Conservation (phyloP, 768 basidiomycete genomes). For the Lactarius trivialis region DNA sequence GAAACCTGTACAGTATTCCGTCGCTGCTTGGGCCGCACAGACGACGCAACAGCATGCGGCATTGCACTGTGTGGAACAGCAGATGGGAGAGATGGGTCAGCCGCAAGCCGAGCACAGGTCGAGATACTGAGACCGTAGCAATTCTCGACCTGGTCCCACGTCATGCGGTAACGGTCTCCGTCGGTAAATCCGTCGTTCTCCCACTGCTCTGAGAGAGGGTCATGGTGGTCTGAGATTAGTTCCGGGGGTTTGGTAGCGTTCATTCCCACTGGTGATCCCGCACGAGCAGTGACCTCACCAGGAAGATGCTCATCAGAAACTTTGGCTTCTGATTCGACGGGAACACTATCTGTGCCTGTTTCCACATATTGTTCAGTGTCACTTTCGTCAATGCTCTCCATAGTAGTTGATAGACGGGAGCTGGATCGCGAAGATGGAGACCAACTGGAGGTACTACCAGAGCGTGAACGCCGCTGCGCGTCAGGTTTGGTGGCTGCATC, state of each 20-base stretch:
- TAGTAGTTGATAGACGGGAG: conserved; percentile 16
- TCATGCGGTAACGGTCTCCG: conserved; percentile 1
- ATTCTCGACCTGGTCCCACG: conserved; percentile 13
- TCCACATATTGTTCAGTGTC: conserved; percentile 15
- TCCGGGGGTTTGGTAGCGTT: conserved; percentile 5
- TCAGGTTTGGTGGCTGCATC: not conserved
- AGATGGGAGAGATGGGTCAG: conserved; percentile 18
- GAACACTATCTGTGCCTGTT: not conserved
- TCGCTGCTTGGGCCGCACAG: conserved; percentile 16
- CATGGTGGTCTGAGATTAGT: not conserved
- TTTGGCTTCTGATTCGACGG: conserved; percentile 1
- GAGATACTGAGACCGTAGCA: conserved; percentile 22
- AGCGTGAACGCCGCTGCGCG: not conserved
- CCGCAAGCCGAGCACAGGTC: conserved; percentile 19
- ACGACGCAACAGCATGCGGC: conserved; percentile 16
- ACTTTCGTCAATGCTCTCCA: conserved; percentile 23
- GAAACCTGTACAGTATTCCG: conserved; percentile 21
- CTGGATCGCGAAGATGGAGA: conserved; percentile 18
- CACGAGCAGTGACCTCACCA: conserved; percentile 20
- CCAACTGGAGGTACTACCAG: conserved; percentile 21
- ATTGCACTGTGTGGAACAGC: conserved; percentile 10
- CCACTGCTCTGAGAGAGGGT: conserved; percentile 12
- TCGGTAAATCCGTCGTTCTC: conserved; percentile 8
- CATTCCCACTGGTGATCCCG: conserved; percentile 18
- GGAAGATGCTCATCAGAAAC: not conserved